Evolutionary conservation across 2,329 filamentous ascomycete genomes (phyloP), one percentile per base, ranked within the genome.

Genomic region (Diplodia intermedia): DNA sequence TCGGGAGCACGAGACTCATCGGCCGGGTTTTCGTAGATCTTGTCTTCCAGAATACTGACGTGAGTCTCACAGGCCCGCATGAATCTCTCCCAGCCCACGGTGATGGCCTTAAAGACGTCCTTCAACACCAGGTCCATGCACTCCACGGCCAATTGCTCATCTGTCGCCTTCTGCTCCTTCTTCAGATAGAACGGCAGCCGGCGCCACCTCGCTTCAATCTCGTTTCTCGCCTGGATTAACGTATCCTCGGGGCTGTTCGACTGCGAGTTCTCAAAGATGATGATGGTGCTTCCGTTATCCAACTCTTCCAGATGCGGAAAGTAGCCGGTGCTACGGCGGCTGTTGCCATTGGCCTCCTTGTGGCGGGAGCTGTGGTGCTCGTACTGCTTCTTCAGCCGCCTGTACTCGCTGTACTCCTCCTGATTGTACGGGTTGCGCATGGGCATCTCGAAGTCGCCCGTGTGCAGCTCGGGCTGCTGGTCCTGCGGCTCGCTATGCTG

Each of bases 121-220:
- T 78, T 77, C 23, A 85, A 71, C 1, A 85, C 81, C n/a, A 82
- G 75, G 68, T 85, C 83, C 75, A 83, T 84, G 65, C 83, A 85
- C 69, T 84, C 81, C 4, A 79, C 74, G 8, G 81, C 80, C 15
- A 85, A 74, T 11, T 75, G 73, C 4, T 82, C 79, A 55, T 84
- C 81, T 54, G 78, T 78, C 1, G 78, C 76, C 15, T 77, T 76
- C 12, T 83, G 80, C 60, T 82, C 80, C 38, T 79, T 79, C 2
- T 79, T 79, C 0, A 85, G 76, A 68, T 84, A 84, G 70, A 85
- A 85, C 0, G 83, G 82, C 6, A 86, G 73, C 5, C 84, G 77
- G 9, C 84, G 79, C 84, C 85, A 86, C n/a, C 81, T 78, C n/a
- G 78, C 78, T 72, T 86, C 85, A 57, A 83, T 80, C 68, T 85